Evolutionary conservation across 2,329 filamentous ascomycete species (phyloP).

Genomic region (Nemania abortiva): DNA sequence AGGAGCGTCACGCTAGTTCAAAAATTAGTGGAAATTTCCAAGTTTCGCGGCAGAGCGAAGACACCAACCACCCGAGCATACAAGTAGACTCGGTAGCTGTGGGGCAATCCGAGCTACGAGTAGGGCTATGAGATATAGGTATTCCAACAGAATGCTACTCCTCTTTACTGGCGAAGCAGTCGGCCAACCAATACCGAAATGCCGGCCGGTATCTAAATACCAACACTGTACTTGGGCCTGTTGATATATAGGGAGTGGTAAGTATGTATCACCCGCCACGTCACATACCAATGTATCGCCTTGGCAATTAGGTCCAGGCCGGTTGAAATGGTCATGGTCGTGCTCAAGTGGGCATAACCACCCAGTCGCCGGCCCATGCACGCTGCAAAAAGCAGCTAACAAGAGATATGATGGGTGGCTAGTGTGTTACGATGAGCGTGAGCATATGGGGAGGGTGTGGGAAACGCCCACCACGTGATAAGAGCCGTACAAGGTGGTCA

Average conservation of each 20-base stretch:
- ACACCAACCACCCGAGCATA: slow-evolving; percentile 19
- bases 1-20: not conserved
- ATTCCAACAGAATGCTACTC: slow-evolving; percentile 6
- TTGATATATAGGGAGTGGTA: slow-evolving; percentile 5
- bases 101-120: slow-evolving; percentile 13
- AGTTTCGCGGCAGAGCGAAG: slow-evolving; percentile 10
- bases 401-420: slow-evolving; percentile 12
- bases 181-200: slow-evolving; percentile 12
- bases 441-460: slow-evolving; percentile 8
- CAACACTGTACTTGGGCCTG: not conserved
- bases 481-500: not conserved
- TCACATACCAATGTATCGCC: slow-evolving; percentile 28
- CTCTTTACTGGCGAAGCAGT: not conserved
- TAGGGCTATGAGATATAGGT: not conserved
- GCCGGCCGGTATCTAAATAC: not conserved
- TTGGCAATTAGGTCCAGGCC: slow-evolving; percentile 22
- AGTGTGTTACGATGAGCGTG: slow-evolving; percentile 20
- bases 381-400: slow-evolving; percentile 30
- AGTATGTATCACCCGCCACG: slow-evolving; percentile 28
- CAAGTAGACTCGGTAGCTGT: slow-evolving; percentile 7
- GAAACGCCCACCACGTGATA: slow-evolving; percentile 2
- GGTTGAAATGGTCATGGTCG: slow-evolving; percentile 14
- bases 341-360: slow-evolving; percentile 14
- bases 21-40: slow-evolving; percentile 1
- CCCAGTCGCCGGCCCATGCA: slow-evolving; percentile 16